Conservation (phyloP, 2,329 filamentous ascomycete genomes). For the Escovopsis weberi region DNA sequence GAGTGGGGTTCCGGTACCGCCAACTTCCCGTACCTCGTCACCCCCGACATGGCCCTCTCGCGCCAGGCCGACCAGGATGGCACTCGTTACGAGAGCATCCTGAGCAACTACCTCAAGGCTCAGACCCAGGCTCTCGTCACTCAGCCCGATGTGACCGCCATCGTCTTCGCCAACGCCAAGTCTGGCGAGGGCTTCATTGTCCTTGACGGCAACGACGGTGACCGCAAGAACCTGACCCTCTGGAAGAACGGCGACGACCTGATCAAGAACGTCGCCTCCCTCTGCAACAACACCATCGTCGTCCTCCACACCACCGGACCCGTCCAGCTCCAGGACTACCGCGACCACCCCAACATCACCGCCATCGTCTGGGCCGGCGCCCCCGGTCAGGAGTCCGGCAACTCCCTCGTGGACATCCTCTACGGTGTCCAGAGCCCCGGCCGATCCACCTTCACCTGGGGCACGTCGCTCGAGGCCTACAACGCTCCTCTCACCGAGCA, state of each 20-base stretch:
- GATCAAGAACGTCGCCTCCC: slow-evolving; percentile 62
- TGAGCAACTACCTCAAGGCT: slow-evolving; percentile 48
- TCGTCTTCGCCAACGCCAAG: slow-evolving; percentile 84
- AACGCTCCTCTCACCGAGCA: slow-evolving; percentile 51
- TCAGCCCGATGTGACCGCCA: slow-evolving; percentile 50
- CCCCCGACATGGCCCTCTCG: slow-evolving; percentile 57
- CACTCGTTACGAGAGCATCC: slow-evolving; percentile 48
- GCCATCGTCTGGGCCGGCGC: slow-evolving; percentile 73
- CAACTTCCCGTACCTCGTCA: slow-evolving; percentile 62
- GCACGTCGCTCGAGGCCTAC: slow-evolving; percentile 50
- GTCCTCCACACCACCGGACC: slow-evolving; percentile 78
- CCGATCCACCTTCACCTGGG: slow-evolving; percentile 71
- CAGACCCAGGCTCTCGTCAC: slow-evolving; percentile 45
- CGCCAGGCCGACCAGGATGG: slow-evolving; percentile 45
- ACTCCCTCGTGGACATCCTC: slow-evolving; percentile 66
- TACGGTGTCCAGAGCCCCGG: slow-evolving; percentile 71
- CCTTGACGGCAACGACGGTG: slow-evolving; percentile 71
- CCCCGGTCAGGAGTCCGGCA: slow-evolving; percentile 73
- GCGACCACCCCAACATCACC: slow-evolving; percentile 62
- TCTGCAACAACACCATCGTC: slow-evolving; percentile 81
- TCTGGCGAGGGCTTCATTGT: slow-evolving; percentile 77
- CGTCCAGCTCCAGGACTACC: slow-evolving; percentile 62
- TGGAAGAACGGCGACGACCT: slow-evolving; percentile 73
- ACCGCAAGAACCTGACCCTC: slow-evolving; percentile 82
- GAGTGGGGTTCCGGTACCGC: slow-evolving; percentile 66